phyloP scores from a whole-genome alignment of 176 grass and related monocot species.

The Calamus simplicifolius region DNA sequence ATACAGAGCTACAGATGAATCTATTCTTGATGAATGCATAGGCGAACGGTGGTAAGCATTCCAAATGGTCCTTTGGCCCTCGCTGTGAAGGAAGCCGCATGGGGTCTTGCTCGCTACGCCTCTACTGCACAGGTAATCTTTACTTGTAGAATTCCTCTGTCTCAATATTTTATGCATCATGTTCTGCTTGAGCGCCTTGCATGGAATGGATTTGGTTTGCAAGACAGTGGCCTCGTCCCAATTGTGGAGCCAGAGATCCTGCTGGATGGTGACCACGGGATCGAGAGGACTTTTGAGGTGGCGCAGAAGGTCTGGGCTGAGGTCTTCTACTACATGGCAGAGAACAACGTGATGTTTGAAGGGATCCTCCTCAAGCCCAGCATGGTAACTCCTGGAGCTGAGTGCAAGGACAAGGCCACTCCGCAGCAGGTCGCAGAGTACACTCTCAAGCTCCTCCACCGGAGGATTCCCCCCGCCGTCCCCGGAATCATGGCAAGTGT shows the following conservation, averaged over 20 bases:
- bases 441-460: conserved; percentile 16
- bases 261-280: conserved; percentile 14
- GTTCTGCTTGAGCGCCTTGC: not conserved
- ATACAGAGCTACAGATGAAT: too few relatives aligned
- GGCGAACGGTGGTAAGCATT: conserved; percentile 13
- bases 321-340: conserved; percentile 13
- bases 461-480: conserved; percentile 11
- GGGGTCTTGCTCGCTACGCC: conserved; percentile 23
- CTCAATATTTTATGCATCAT: too few relatives aligned
- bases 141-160: not conserved
- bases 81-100: conserved; percentile 15
- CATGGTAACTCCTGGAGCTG: conserved; percentile 18
- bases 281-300: conserved; percentile 18
- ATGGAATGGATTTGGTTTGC: not conserved
- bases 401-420: conserved; percentile 16
- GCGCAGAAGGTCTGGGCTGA: conserved; percentile 16
- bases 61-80: conserved; percentile 15
- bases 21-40: not conserved
- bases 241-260: conserved; percentile 22
- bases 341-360: conserved; percentile 22
- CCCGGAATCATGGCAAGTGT: conserved; percentile 19
- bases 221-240: conserved; percentile 17
- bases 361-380: conserved; percentile 20
- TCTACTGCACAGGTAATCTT: conserved; percentile 5
- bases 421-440: conserved; percentile 12